Evolutionary conservation across 164 flowering plant genomes (phyloP).

Genomic region (Magnolia sinica): DNA sequence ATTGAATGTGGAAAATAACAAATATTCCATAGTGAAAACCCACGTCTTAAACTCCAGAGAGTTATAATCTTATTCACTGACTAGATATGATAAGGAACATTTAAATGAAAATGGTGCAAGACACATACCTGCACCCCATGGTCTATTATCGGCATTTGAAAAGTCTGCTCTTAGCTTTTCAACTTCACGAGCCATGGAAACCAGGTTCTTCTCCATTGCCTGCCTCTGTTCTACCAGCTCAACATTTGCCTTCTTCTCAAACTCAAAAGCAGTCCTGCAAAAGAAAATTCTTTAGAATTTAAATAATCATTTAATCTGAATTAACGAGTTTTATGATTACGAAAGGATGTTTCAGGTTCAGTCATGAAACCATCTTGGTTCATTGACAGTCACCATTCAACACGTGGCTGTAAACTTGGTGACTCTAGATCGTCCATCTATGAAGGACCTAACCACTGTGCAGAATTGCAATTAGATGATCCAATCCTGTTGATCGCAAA

Average conservation of each 20-base stretch:
- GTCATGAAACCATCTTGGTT: neutral
- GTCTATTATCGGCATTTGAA: constrained; percentile 51
- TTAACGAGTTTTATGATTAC: neutral
- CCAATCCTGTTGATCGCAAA: neutral
- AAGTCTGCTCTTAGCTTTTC: constrained; percentile 86
- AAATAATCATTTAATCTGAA: neutral
- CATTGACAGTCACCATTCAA: neutral
- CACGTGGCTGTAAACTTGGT: neutral
- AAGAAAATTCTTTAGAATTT: constrained; percentile 10
- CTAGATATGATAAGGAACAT: neutral
- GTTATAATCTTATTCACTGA: neutral
- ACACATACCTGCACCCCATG: constrained; percentile 67
- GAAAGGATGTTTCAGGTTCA: neutral
- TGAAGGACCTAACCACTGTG: neutral
- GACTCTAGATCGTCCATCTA: neutral
- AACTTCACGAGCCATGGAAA: constrained; percentile 91
- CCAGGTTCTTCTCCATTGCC: constrained; percentile 84
- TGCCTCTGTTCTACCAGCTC: constrained; percentile 84
- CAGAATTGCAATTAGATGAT: neutral
- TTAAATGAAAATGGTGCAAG: neutral
- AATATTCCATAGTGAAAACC: neutral
- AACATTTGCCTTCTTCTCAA: constrained; percentile 78
- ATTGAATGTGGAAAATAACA: neutral
- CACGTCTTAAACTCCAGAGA: neutral
- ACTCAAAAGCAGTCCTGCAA: constrained; percentile 69